phyloP scores from a whole-genome alignment of 495 filamentous ascomycete genomes.

The Tetracladium setigerum region DNA sequence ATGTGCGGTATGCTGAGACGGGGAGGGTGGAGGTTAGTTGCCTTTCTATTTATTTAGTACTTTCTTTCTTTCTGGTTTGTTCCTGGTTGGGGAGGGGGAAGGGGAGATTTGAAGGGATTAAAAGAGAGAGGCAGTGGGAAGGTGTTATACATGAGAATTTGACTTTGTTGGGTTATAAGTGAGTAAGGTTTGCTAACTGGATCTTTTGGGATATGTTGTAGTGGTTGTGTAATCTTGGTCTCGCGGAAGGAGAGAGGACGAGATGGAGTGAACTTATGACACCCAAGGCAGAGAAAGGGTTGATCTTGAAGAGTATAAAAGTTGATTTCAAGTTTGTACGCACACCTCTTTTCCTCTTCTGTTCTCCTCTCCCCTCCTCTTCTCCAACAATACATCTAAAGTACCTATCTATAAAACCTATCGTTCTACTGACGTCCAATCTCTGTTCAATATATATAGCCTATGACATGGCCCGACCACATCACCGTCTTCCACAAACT shows the following conservation, averaged over 20 bases:
- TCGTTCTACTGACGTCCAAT: not conserved
- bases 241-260: no score
- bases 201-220: no score
- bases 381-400: not conserved
- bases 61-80: no score
- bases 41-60: no score
- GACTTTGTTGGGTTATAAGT: no score
- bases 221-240: no score
- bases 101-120: no score
- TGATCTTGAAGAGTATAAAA: conserved; percentile 77
- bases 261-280: conserved; percentile 64
- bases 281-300: conserved; percentile 50
- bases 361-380: not conserved
- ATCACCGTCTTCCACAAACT: conserved; percentile 88
- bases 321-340: conserved; percentile 88
- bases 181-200: no score
- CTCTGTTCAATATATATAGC: conserved; percentile 41
- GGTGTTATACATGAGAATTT: no score
- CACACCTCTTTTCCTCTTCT: conserved; percentile 7
- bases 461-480: conserved; percentile 80
- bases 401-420: no score
- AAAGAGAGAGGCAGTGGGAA: no score
- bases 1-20: conserved; percentile 78
- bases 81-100: no score
- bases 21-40: conserved; percentile 37